Conservation (phyloP, 768 basidiomycete genomes). For the Macrolepiota dolichaula region DNA sequence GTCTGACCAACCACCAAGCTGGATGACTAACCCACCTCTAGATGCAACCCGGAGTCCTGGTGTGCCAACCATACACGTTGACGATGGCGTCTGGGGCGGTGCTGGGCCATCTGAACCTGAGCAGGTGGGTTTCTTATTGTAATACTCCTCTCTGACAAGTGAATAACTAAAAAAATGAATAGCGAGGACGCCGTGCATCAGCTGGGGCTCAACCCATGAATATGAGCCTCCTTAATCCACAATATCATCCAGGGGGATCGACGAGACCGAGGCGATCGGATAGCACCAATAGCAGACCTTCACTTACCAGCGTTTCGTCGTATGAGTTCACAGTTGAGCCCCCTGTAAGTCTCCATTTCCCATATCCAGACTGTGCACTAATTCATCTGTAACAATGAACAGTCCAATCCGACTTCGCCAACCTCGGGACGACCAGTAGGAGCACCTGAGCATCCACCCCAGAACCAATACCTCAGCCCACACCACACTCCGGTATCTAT, state of each 20-base stretch:
- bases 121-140: not conserved
- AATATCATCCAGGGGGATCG: not conserved
- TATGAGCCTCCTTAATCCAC: not conserved
- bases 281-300: not conserved
- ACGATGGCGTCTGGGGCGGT: not conserved
- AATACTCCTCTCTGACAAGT: not conserved
- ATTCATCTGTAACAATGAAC: not conserved
- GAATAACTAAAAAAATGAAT: not conserved
- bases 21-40: not conserved
- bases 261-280: not conserved
- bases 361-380: not conserved
- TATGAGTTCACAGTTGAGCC: constrained; percentile 4
- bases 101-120: not conserved
- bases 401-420: constrained; percentile 1
- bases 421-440: not conserved
- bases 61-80: constrained; percentile 1
- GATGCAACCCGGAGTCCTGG: not conserved
- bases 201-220: not conserved
- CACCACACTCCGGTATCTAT: not conserved
- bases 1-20: not conserved
- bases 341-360: not conserved
- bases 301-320: not conserved
- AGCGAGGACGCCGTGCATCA: not conserved
- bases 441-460: not conserved
- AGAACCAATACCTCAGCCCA: not conserved